phyloP scores from a whole-genome alignment of 73 alveolate species.

The Paramecium primaurelia region DNA sequence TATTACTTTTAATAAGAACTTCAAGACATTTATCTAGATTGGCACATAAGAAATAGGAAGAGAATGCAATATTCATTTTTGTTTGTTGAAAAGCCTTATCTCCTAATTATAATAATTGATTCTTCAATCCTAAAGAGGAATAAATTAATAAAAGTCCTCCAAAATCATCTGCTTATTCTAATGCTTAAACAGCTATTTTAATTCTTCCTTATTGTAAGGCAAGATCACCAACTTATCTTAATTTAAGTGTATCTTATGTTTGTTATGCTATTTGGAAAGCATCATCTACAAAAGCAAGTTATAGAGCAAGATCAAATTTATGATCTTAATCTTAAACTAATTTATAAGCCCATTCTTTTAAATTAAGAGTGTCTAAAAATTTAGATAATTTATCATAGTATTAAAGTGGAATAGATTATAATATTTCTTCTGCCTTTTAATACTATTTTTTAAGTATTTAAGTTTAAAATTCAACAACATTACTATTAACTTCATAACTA shows the following conservation, averaged over 20 bases:
- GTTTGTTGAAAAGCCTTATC: slow-evolving; percentile 71
- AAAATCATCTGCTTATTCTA: slow-evolving; percentile 79
- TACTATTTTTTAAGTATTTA: slow-evolving; percentile 60
- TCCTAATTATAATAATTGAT: slow-evolving; percentile 74
- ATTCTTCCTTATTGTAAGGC: slow-evolving; percentile 88
- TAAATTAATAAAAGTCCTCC: slow-evolving; percentile 82
- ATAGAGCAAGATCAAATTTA: slow-evolving; percentile 86
- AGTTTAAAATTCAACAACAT: slow-evolving; percentile 67
- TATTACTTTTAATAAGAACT: slow-evolving; percentile 74
- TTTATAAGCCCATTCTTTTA: slow-evolving; percentile 83
- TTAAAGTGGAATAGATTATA: slow-evolving; percentile 70
- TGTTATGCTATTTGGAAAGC: slow-evolving; percentile 86
- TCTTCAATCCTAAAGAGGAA: slow-evolving; percentile 76
- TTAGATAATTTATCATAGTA: slow-evolving; percentile 75
- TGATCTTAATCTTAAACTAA: slow-evolving; percentile 88
- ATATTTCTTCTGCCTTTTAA: slow-evolving; percentile 68
- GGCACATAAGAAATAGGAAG: slow-evolving; percentile 71
- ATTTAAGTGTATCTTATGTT: slow-evolving; percentile 72
- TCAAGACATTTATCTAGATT: slow-evolving; percentile 79
- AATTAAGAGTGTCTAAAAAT: slow-evolving; percentile 80
- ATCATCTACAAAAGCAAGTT: slow-evolving; percentile 79
- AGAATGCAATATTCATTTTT: slow-evolving; percentile 90
- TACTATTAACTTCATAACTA: slow-evolving; percentile 64
- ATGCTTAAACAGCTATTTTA: slow-evolving; percentile 85
- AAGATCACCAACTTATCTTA: slow-evolving; percentile 91